Evolutionary conservation across 2,329 filamentous ascomycete species (phyloP).

Genomic region (Cladosporium velox): DNA sequence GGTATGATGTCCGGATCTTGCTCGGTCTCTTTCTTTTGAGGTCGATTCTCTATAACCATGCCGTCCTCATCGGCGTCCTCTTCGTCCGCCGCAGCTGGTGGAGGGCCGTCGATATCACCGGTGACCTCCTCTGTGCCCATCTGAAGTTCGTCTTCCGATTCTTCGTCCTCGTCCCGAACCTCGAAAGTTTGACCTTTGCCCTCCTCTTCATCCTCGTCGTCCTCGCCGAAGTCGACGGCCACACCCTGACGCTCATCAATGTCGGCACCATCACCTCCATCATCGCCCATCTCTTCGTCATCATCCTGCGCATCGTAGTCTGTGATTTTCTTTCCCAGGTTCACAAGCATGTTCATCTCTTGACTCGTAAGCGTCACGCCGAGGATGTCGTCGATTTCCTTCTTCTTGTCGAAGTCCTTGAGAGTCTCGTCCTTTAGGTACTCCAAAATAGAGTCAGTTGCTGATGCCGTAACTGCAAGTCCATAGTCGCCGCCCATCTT

Average conservation of each 20-base stretch:
- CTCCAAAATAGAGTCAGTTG: slow-evolving; percentile 87
- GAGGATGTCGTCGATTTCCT: slow-evolving; percentile 90
- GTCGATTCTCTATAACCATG: slow-evolving; percentile 77
- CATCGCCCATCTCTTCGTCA: slow-evolving; percentile 79
- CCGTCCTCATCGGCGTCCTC: slow-evolving; percentile 69
- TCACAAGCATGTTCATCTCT: slow-evolving; percentile 95
- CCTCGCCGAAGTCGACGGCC: slow-evolving; percentile 93
- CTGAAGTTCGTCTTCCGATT: slow-evolving; percentile 69
- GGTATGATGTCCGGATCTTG: slow-evolving; percentile 63
- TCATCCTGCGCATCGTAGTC: slow-evolving; percentile 97
- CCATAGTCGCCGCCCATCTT: slow-evolving; percentile 92
- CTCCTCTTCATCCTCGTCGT: slow-evolving; percentile 77
- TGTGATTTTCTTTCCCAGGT: slow-evolving; percentile 97
- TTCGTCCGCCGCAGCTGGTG: slow-evolving; percentile 49
- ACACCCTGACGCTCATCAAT: slow-evolving; percentile 95
- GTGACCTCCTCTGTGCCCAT: slow-evolving; percentile 40
- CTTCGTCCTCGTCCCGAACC: slow-evolving; percentile 76
- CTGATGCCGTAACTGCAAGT: slow-evolving; percentile 87
- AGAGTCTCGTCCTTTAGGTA: slow-evolving; percentile 91
- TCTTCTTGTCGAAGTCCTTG: slow-evolving; percentile 98
- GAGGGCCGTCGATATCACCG: slow-evolving; percentile 47
- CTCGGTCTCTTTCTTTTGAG: slow-evolving; percentile 52
- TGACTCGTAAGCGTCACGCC: slow-evolving; percentile 81
- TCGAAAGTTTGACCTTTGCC: slow-evolving; percentile 77
- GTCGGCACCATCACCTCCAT: slow-evolving; percentile 68